Percentiles rank a stretch among this genome's conserved stretches.
Conservation (phyloP, 306 rosid genomes). For the Prunus mira region DNA sequence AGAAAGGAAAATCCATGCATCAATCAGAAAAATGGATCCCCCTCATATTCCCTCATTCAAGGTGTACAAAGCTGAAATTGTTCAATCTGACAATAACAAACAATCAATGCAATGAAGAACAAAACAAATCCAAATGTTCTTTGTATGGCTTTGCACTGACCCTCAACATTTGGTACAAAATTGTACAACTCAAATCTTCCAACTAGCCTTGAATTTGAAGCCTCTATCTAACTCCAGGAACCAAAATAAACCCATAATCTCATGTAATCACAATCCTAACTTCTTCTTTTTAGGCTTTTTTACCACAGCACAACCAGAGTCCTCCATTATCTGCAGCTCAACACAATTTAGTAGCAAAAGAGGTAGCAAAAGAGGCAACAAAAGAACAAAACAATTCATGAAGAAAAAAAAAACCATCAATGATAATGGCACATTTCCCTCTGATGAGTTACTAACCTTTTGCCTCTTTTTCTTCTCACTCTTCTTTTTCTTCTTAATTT, state of each 20-base stretch:
- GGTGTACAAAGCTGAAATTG: neutral
- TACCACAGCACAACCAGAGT: constrained; percentile 32
- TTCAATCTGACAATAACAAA: neutral
- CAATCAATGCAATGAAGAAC: neutral
- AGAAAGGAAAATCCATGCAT: neutral
- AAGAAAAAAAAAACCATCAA: neutral
- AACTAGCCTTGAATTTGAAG: neutral
- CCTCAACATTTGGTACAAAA: too few species aligned
- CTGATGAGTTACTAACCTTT: constrained; percentile 41
- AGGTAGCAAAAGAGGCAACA: constrained; percentile 5
- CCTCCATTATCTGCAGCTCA: constrained; percentile 42
- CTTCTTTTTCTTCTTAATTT: constrained; percentile 33
- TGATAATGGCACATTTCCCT: neutral
- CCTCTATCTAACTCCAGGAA: neutral
- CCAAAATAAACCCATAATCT: neutral
- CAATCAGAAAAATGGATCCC: neutral
- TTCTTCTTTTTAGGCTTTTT: constrained; percentile 44
- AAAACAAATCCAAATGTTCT: neutral
- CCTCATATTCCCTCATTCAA: neutral
- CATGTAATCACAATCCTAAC: constrained; percentile 36
- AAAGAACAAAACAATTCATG: neutral
- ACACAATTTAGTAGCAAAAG: constrained; percentile 18
- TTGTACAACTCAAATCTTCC: too few species aligned
- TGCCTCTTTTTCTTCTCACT: constrained; percentile 47
- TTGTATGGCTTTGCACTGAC: neutral